These are phyloP conservation scores for Penicillium glabrum DNA, from an alignment of 2,329 filamentous ascomycete species.

Conservation along the genomic window DNA sequence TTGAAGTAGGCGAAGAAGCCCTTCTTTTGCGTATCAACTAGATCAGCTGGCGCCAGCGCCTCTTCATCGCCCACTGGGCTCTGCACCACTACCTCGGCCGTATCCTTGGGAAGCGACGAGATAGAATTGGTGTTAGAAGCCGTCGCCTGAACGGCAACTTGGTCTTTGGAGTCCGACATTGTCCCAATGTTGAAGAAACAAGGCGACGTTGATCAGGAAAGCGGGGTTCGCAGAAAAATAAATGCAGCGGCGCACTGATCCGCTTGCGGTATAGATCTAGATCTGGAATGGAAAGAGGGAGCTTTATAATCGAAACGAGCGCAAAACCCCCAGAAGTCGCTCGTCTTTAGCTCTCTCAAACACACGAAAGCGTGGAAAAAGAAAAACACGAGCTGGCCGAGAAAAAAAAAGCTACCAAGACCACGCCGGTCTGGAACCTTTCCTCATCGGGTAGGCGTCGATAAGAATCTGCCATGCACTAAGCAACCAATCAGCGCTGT, in stretches of 20 bases:
- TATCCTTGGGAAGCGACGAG: conserved; percentile 19
- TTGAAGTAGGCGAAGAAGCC: conserved; percentile 68
- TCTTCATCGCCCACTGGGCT: conserved; percentile 13
- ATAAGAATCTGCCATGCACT: conserved; percentile 1
- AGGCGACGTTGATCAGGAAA: background rate
- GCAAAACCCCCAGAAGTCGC: conserved; percentile 61
- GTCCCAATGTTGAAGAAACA: conserved; percentile 2
- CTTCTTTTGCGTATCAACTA: conserved; percentile 45
- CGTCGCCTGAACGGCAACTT: conserved; percentile 23
- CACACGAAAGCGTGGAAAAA: conserved; percentile 12
- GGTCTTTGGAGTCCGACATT: conserved; percentile 31
- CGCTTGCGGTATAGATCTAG: background rate
- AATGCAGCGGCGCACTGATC: conserved; percentile 5
- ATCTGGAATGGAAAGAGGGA: conserved; percentile 29
- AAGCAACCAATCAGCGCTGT: background rate
- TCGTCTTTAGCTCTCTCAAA: conserved; percentile 29
- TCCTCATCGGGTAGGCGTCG: conserved; percentile 16
- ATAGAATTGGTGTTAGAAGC: conserved; percentile 3
- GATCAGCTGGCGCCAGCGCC: conserved; percentile 31
- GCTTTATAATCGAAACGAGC: conserved; percentile 52
- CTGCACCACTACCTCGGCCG: conserved; percentile 15
- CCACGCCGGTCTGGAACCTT: conserved; percentile 19
- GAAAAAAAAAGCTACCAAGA: conserved; percentile 1
- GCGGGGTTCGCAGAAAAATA: conserved; percentile 4
- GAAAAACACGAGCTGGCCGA: background rate